These are phyloP conservation scores for Phytophthora sojae DNA, from an alignment of 352 stramenopile species.

Conservation along the genomic window DNA sequence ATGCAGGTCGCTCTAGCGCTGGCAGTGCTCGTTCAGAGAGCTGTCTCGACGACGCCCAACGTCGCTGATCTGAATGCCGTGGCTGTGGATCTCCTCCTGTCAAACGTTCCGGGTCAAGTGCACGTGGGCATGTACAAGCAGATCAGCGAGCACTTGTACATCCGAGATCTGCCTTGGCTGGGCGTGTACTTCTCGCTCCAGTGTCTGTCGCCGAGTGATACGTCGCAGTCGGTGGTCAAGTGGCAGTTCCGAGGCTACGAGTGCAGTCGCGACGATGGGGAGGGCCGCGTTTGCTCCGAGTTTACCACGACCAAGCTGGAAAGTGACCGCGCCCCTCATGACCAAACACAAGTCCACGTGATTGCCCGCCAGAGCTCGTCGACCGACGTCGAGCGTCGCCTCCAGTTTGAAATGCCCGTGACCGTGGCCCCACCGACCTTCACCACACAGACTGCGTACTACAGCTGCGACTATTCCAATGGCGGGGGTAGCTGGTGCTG, in stretches of 20 bases:
- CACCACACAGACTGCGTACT: slow-evolving; percentile 46
- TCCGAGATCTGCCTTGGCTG: slow-evolving; percentile 38
- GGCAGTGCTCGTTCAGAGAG: neutral
- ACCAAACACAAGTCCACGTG: slow-evolving; percentile 9
- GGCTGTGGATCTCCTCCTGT: slow-evolving; percentile 38
- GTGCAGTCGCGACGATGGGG: slow-evolving; percentile 26
- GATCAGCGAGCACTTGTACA: slow-evolving; percentile 29
- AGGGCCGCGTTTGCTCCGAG: slow-evolving; percentile 33
- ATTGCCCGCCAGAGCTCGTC: slow-evolving; percentile 14
- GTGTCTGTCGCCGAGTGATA: neutral
- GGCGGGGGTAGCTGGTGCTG: slow-evolving; percentile 54
- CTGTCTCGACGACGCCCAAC: neutral
- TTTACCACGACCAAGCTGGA: slow-evolving; percentile 39
- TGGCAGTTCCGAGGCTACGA: slow-evolving; percentile 60
- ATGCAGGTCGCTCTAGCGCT: slow-evolving; percentile 2
- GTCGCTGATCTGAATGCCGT: slow-evolving; percentile 6
- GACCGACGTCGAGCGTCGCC: slow-evolving; percentile 24
- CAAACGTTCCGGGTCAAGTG: slow-evolving; percentile 32
- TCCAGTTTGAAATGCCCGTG: slow-evolving; percentile 49
- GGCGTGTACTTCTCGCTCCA: slow-evolving; percentile 52
- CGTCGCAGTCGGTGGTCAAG: neutral
- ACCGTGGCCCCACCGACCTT: slow-evolving; percentile 31
- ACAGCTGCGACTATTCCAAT: slow-evolving; percentile 43
- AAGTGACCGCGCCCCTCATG: slow-evolving; percentile 24
- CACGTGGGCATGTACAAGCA: slow-evolving; percentile 45